A percentile compares a stretch with the other conserved stretches of the same genome.
Evolutionary conservation across 371 early-diverging fungal genomes (phyloP).

Genomic region (Mortierella sp.): DNA sequence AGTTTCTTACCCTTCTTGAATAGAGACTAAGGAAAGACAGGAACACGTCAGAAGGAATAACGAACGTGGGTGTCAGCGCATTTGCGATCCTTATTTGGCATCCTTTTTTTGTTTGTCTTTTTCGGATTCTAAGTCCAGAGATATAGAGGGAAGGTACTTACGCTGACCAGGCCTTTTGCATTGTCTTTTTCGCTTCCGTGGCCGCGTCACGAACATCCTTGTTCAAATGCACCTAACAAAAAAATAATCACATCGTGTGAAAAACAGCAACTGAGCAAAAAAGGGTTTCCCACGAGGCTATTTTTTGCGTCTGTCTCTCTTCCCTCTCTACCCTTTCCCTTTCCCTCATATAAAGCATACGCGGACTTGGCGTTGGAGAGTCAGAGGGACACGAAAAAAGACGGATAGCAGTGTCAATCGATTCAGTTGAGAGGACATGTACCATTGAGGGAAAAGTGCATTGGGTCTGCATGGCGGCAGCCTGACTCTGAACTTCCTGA

Average conservation of each 20-base stretch:
- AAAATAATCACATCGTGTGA: background rate
- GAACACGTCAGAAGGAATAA: background rate
- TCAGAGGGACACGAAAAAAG: background rate
- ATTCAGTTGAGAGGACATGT: background rate
- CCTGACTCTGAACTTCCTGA: constrained; percentile 44
- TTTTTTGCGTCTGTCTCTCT: background rate
- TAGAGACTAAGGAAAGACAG: constrained; percentile 18
- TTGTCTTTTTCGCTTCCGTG: constrained; percentile 46
- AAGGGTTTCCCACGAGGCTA: background rate
- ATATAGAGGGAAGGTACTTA: constrained; percentile 11
- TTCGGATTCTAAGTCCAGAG: background rate
- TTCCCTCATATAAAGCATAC: background rate
- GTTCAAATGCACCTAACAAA: constrained; percentile 33
- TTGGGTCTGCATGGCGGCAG: constrained; percentile 42
- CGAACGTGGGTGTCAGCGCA: background rate
- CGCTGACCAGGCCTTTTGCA: constrained; percentile 54
- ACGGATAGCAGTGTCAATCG: background rate
- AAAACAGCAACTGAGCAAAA: background rate
- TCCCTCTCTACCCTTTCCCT: background rate
- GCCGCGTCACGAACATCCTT: constrained; percentile 51
- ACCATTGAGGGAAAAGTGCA: constrained; percentile 54
- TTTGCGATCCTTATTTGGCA: constrained; percentile 3
- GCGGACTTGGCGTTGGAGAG: too few relatives aligned
- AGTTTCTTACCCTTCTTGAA: constrained; percentile 32
- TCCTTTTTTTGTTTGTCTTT: background rate